Percentiles rank a stretch among this genome's conserved stretches.
Evolutionary conservation across 257 asterid genomes (phyloP).

Genomic region (Paraleonurus japonicus): DNA sequence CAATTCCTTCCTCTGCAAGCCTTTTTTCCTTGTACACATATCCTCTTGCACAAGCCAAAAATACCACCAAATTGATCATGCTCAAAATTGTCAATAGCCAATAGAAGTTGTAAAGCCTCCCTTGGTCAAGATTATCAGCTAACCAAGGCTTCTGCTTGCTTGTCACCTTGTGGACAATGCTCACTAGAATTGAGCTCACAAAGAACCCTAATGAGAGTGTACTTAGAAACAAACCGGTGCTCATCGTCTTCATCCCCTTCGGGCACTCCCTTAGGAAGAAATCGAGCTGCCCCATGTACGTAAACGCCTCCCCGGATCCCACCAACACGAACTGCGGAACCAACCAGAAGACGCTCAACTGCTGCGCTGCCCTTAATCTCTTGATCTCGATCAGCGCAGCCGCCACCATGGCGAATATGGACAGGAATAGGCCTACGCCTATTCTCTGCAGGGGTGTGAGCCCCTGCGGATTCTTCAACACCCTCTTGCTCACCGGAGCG

Average conservation of each 20-base stretch:
- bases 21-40: constrained; percentile 89
- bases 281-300: constrained; percentile 86
- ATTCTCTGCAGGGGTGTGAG: constrained; percentile 71
- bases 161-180: constrained; percentile 59
- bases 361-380: constrained; percentile 38
- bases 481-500: constrained; percentile 37
- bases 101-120: constrained; percentile 69
- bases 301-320: constrained; percentile 88
- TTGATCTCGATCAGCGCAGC: constrained; percentile 59
- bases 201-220: constrained; percentile 75
- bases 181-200: constrained; percentile 64
- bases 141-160: constrained; percentile 59
- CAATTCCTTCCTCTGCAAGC: constrained; percentile 58
- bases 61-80: constrained; percentile 46
- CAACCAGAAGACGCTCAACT: constrained; percentile 64
- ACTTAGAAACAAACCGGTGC: constrained; percentile 78
- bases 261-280: constrained; percentile 83
- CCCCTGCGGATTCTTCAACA: constrained; percentile 53
- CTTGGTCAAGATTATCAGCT: constrained; percentile 69
- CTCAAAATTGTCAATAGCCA: constrained; percentile 68
- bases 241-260: constrained; percentile 86
- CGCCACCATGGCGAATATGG: constrained; percentile 55
- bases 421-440: constrained; percentile 49
- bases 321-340: constrained; percentile 69
- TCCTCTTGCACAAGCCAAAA: constrained; percentile 46